Evolutionary conservation across 345 rosid species (phyloP).

Genomic region (Dipteronia sinensis): DNA sequence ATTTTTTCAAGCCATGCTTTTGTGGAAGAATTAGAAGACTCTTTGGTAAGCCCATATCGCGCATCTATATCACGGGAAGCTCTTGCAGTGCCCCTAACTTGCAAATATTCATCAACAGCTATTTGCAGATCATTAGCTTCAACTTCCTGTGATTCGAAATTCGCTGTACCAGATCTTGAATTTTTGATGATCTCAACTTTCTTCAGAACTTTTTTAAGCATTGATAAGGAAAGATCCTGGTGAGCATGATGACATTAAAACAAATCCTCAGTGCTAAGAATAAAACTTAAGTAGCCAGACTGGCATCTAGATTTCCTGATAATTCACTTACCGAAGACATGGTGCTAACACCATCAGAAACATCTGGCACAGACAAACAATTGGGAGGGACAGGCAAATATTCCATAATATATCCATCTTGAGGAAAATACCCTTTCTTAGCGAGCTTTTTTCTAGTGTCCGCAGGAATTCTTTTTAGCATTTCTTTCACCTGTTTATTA

Average conservation of each 20-base stretch:
- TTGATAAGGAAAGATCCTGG: constrained; percentile 77
- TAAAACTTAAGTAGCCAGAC: constrained; percentile 9
- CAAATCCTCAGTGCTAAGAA: not conserved
- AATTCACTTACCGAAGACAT: constrained; percentile 81
- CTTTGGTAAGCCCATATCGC: constrained; percentile 59
- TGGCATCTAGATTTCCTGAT: constrained; percentile 5
- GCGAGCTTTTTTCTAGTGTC: constrained; percentile 74
- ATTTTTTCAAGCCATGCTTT: constrained; percentile 96
- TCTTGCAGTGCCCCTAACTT: constrained; percentile 80
- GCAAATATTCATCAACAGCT: constrained; percentile 74
- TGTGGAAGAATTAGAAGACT: constrained; percentile 58
- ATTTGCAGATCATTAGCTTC: constrained; percentile 74
- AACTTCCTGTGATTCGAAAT: constrained; percentile 77
- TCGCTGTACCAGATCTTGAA: constrained; percentile 80
- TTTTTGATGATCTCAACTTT: constrained; percentile 64
- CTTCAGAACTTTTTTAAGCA: constrained; percentile 81
- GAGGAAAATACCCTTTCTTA: constrained; percentile 84
- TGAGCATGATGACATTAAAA: constrained; percentile 22
- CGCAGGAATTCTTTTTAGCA: constrained; percentile 64
- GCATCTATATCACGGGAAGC: constrained; percentile 61
- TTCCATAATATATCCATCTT: constrained; percentile 79
- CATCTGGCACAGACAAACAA: constrained; percentile 86
- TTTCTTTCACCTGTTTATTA: constrained; percentile 65
- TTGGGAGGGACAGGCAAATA: constrained; percentile 94
- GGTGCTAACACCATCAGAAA: constrained; percentile 76